Evolutionary conservation across 1,139 yeast genomes (phyloP), one percentile per base, ranked within the genome.

Genomic region (Zygoascus sp.): DNA sequence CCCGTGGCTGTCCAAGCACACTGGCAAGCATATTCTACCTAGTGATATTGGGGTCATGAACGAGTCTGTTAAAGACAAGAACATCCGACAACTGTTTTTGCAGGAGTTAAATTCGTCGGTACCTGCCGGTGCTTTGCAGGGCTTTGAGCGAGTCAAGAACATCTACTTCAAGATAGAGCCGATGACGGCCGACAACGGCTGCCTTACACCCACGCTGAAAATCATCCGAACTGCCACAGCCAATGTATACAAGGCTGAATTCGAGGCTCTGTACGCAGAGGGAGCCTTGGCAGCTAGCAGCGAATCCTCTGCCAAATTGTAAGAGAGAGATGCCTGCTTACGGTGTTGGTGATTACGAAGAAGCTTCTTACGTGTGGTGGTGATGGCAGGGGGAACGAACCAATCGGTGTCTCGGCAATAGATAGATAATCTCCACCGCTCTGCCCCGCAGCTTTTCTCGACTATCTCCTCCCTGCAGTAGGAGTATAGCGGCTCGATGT

Each of bases 151-250:
- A 62, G 54, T 85, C 44, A 83, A 81, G 63, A 84, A 85, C 57
- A 62, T 81, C 22, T 64, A 65, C 38, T 69, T 83, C 45, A 79
- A 71, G 32, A 61, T 83, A 44, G 92, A 84, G 53, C 90, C 94
- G 2, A 74, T 85, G 61, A 79, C 75, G 25, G 65, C 79, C 28
- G 83, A 77, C 40, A 77, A 79, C 51, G 82, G 80, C 45, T 77
- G 80, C n/a, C 65, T 84, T 38, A 85, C 95, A 3, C 94, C 94
- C 37, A 84, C 95, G 2, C 66, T 84, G 61, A 85, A 85, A 67
- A 74, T 83, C 53, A 83, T 80, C 66, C 72, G 95, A 57, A 75
- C 77, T 5, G 67, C 73, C 38, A 85, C 87, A 10, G 67, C 73
- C 28, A 75, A 74, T 57, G 69, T 67, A 55, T 84, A 79, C 63